Conservation (phyloP, 2,329 filamentous ascomycete species). For the Lachnellula hyalina region DNA sequence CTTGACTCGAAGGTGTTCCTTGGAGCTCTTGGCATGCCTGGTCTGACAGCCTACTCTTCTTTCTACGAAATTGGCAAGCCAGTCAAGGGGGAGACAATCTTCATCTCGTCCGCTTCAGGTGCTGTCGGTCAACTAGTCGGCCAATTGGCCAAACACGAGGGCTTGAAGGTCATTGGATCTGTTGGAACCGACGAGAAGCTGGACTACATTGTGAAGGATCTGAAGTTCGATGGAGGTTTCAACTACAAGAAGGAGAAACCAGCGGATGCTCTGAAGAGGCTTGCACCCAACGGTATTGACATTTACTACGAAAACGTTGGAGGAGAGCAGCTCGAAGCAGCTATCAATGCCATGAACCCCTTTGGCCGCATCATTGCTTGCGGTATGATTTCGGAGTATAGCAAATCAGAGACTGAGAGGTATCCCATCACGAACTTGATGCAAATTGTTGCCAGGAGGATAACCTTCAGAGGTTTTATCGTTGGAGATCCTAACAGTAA, state of each 20-base stretch:
- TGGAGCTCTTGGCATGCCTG: conserved; percentile 73
- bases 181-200: conserved; percentile 74
- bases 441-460: conserved; percentile 53
- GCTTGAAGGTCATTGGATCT: conserved; percentile 67
- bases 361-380: conserved; percentile 59
- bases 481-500: conserved; percentile 49
- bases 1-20: conserved; percentile 64
- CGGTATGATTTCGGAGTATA: conserved; percentile 67
- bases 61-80: conserved; percentile 72
- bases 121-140: conserved; percentile 72
- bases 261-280: conserved; percentile 54
- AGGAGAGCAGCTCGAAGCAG: conserved; percentile 67
- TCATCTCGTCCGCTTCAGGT: conserved; percentile 68
- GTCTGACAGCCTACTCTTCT: conserved; percentile 68
- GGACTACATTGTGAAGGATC: conserved; percentile 66
- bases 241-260: conserved; percentile 76
- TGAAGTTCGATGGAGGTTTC: conserved; percentile 68
- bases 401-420: conserved; percentile 42
- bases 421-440: conserved; percentile 61
- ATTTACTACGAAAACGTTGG: conserved; percentile 82
- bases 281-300: conserved; percentile 68
- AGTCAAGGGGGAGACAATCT: conserved; percentile 72
- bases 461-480: conserved; percentile 64
- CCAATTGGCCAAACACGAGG: conserved; percentile 73
- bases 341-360: conserved; percentile 56